Evolutionary conservation across 352 stramenopile genomes (phyloP).

Genomic region (Thalassiosira hispida): DNA sequence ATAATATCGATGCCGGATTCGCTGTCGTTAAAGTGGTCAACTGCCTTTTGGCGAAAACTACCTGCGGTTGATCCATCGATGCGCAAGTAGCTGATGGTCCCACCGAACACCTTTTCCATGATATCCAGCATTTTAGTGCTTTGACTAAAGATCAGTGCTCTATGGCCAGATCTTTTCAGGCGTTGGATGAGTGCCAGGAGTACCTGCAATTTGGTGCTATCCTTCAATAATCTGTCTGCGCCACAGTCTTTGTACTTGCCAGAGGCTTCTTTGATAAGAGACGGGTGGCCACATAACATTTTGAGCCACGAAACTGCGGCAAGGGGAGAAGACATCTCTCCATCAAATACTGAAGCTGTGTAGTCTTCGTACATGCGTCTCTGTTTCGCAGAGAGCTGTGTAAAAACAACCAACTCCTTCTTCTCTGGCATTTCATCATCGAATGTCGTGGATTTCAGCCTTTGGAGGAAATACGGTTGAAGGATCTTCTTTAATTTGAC

Average conservation of each 20-base stretch:
- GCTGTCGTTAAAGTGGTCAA: constrained; percentile 93
- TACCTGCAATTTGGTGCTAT: constrained; percentile 95
- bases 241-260: constrained; percentile 24
- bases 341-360: constrained; percentile 53
- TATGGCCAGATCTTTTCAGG: constrained; percentile 92
- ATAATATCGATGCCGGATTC: constrained; percentile 85
- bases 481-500: constrained; percentile 90
- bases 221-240: constrained; percentile 25
- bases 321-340: constrained; percentile 55
- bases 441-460: constrained; percentile 96
- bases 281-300: constrained; percentile 76
- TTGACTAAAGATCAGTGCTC: constrained; percentile 96
- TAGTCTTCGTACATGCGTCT: constrained; percentile 70
- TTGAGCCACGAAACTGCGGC: constrained; percentile 74
- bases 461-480: constrained; percentile 95
- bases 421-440: constrained; percentile 92
- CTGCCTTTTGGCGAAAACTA: constrained; percentile 88
- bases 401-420: constrained; percentile 93
- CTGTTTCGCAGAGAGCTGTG: constrained; percentile 68
- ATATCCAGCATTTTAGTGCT: constrained; percentile 97
- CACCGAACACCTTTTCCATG: constrained; percentile 90
- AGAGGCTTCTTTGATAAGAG: constrained; percentile 54
- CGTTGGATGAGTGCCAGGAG: constrained; percentile 91
- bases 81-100: constrained; percentile 88
- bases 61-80: constrained; percentile 96